phyloP scores from a whole-genome alignment of 208 protist species.

The Herpetomonas samuelpessoai region DNA sequence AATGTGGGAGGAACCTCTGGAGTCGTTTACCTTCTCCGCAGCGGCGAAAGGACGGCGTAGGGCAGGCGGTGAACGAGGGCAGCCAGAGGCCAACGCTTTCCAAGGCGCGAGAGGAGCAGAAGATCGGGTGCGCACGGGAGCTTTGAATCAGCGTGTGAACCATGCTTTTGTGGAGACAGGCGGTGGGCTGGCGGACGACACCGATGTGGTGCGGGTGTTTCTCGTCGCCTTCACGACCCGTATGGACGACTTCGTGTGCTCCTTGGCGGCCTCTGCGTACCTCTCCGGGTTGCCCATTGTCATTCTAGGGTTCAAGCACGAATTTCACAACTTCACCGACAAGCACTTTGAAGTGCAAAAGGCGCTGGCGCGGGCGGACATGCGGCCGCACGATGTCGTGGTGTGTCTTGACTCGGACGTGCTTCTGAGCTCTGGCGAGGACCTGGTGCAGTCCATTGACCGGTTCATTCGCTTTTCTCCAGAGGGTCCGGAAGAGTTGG shows the following conservation, averaged over 20 bases:
- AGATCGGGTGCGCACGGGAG: too few species aligned
- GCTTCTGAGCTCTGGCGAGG: neutral
- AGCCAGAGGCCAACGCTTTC: too few species aligned
- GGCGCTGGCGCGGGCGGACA: too few species aligned
- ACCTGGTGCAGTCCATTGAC: neutral
- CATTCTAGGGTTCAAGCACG: neutral
- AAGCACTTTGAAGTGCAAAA: neutral
- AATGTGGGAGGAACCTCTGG: too few species aligned
- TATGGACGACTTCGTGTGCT: neutral
- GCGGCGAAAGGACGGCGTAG: too few species aligned
- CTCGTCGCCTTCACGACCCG: neutral
- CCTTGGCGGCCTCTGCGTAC: neutral
- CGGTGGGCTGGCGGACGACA: too few species aligned
- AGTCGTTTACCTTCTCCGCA: too few species aligned
- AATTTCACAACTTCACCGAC: neutral
- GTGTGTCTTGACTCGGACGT: neutral
- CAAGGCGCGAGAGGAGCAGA: too few species aligned
- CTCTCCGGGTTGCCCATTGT: neutral
- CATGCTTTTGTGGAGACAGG: too few species aligned
- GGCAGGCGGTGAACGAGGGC: too few species aligned
- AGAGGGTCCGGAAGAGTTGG: neutral
- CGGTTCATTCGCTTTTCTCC: constrained; percentile 3
- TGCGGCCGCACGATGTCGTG: neutral
- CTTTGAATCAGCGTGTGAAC: too few species aligned
- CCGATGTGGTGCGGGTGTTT: neutral